A percentile compares a stretch with the other conserved stretches of the same genome.
Evolutionary conservation across 73 alveolate species (phyloP).

Genomic region (Paramecium tetraurelia): DNA sequence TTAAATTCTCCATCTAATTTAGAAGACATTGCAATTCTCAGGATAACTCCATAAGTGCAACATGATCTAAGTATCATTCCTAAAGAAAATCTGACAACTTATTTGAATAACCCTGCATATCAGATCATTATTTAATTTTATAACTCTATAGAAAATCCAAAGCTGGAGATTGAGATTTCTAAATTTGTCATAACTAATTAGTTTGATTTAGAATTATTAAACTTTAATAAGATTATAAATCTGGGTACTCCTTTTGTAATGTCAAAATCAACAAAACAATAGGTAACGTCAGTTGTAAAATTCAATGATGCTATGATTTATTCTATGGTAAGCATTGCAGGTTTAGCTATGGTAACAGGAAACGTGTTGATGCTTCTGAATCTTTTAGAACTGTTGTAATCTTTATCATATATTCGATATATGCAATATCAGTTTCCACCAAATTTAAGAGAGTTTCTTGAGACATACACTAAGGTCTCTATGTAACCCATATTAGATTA

Average conservation of each 20-base stretch:
- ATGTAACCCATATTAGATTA: neutral
- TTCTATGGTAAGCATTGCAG: neutral
- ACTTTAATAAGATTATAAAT: neutral
- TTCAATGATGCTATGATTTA: neutral
- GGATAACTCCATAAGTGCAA: neutral
- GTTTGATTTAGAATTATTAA: neutral
- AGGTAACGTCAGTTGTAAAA: neutral
- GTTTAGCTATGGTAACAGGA: neutral
- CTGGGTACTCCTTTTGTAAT: neutral
- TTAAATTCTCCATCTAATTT: neutral
- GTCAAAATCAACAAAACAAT: neutral
- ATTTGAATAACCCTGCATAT: neutral
- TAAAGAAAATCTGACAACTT: neutral
- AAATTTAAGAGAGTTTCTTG: neutral
- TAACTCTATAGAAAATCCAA: neutral
- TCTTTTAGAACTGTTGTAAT: neutral
- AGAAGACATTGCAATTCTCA: neutral
- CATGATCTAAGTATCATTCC: neutral
- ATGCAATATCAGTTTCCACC: neutral
- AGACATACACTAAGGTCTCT: neutral
- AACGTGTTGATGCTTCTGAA: neutral
- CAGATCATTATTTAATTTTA: neutral
- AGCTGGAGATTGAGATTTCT: neutral
- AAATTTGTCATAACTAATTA: neutral
- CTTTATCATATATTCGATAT: neutral